Evolutionary conservation across 2,329 filamentous ascomycete species (phyloP).

Genomic region (Fonsecaea nubica): DNA sequence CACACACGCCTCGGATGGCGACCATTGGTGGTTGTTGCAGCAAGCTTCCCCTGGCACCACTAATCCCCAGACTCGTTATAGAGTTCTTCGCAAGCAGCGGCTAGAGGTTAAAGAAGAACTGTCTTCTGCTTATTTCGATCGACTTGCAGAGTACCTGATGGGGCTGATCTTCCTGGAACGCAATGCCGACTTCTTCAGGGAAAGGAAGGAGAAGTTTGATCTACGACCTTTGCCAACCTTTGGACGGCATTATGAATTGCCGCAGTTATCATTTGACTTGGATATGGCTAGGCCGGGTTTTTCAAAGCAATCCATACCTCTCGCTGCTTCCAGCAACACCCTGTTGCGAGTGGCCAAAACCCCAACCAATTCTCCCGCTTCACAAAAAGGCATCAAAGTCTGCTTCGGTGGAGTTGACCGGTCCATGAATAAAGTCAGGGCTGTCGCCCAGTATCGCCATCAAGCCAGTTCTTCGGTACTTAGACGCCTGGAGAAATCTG

Average conservation of each 20-base stretch:
- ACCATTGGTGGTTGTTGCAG: slow-evolving; percentile 76
- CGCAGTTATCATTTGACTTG: slow-evolving; percentile 30
- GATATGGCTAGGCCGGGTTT: slow-evolving; percentile 22
- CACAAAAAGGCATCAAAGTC: slow-evolving; percentile 26
- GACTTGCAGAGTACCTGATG: slow-evolving; percentile 33
- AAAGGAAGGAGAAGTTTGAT: slow-evolving; percentile 25
- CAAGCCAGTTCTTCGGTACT: slow-evolving; percentile 30
- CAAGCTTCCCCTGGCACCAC: slow-evolving; percentile 5
- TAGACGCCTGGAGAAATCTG: slow-evolving; percentile 28
- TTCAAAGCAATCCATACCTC: background rate
- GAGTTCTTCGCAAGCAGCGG: slow-evolving; percentile 28
- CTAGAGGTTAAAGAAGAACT: slow-evolving; percentile 33
- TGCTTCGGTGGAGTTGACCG: slow-evolving; percentile 32
- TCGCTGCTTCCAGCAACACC: background rate
- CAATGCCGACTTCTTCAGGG: slow-evolving; percentile 30
- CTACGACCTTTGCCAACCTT: slow-evolving; percentile 31
- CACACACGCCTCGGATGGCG: slow-evolving; percentile 72
- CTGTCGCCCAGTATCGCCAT: slow-evolving; percentile 27
- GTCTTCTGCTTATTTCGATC: slow-evolving; percentile 35
- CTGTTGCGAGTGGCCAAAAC: background rate
- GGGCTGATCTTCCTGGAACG: slow-evolving; percentile 33
- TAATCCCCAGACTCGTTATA: slow-evolving; percentile 20
- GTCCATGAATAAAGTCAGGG: slow-evolving; percentile 11
- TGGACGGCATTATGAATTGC: slow-evolving; percentile 26
- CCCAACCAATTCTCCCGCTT: background rate